Percentiles rank a stretch among this genome's conserved stretches.
Evolutionary conservation across 805 yeast genomes (phyloP).

Genomic region (Kodamaea leandrae): DNA sequence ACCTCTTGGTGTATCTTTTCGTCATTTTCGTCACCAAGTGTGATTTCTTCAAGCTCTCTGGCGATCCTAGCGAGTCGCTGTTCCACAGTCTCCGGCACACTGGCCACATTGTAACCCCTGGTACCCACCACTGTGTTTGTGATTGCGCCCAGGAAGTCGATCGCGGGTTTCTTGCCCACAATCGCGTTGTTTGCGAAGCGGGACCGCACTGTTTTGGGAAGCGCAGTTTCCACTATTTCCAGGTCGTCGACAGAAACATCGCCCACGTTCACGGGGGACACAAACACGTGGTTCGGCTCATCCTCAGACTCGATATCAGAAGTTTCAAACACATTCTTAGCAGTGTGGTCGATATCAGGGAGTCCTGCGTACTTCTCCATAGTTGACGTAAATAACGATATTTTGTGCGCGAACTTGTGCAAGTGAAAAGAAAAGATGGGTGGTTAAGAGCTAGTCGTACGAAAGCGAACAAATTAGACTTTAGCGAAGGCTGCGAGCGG

Average conservation of each 20-base stretch:
- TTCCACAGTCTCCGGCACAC: conserved; percentile 34
- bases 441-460: too few relatives aligned
- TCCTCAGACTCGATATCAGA: conserved; percentile 37
- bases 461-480: too few relatives aligned
- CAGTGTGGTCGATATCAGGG: conserved; percentile 16
- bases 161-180: conserved; percentile 23
- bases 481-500: too few relatives aligned
- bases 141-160: conserved; percentile 39
- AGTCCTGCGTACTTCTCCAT: conserved; percentile 17
- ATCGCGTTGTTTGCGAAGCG: conserved; percentile 25
- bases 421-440: too few relatives aligned
- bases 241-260: background rate
- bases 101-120: conserved; percentile 23
- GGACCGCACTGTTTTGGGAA: background rate
- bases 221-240: background rate
- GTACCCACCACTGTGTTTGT: conserved; percentile 16
- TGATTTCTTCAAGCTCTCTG: background rate
- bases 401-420: too few relatives aligned
- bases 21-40: background rate
- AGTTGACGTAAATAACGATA: too few relatives aligned
- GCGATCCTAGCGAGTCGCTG: conserved; percentile 34
- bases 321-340: conserved; percentile 44
- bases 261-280: background rate
- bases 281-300: background rate
- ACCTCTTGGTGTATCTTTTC: conserved; percentile 1